A percentile compares a stretch with the other conserved stretches of the same genome.
phyloP scores from a whole-genome alignment of 352 stramenopile genomes.

The Globisporangium polare region DNA sequence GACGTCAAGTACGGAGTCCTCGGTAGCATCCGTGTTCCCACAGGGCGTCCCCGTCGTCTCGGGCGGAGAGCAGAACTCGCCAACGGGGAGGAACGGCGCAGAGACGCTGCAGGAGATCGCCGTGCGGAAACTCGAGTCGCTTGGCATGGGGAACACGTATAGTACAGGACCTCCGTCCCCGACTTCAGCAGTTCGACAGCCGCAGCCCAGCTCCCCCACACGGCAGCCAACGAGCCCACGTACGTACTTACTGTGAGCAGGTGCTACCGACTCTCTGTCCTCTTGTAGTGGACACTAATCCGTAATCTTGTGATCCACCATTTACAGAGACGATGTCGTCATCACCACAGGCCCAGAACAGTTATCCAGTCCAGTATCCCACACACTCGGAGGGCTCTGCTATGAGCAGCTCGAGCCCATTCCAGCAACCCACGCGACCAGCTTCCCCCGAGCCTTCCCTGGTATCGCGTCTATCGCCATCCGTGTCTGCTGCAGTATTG shows the following conservation, averaged over 20 bases:
- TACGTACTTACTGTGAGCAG: neutral
- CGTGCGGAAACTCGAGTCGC: constrained; percentile 35
- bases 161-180: neutral
- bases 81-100: constrained; percentile 19
- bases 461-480: constrained; percentile 1
- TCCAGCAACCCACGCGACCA: neutral
- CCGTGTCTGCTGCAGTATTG: neutral
- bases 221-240: constrained; percentile 2
- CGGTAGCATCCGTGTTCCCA: constrained; percentile 17
- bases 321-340: neutral
- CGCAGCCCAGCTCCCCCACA: neutral
- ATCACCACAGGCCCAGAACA: neutral
- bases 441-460: neutral
- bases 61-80: constrained; percentile 29
- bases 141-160: constrained; percentile 19
- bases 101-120: constrained; percentile 43
- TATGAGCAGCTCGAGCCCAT: neutral
- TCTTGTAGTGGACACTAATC: neutral
- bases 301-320: neutral
- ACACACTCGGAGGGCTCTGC: neutral
- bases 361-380: neutral
- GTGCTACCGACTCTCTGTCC: neutral
- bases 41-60: constrained; percentile 45
- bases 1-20: constrained; percentile 25
- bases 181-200: neutral